Base-by-base conservation (phyloP, 2,329 filamentous ascomycete genomes). In the Hawksworthiomyces lignivorus region DNA sequence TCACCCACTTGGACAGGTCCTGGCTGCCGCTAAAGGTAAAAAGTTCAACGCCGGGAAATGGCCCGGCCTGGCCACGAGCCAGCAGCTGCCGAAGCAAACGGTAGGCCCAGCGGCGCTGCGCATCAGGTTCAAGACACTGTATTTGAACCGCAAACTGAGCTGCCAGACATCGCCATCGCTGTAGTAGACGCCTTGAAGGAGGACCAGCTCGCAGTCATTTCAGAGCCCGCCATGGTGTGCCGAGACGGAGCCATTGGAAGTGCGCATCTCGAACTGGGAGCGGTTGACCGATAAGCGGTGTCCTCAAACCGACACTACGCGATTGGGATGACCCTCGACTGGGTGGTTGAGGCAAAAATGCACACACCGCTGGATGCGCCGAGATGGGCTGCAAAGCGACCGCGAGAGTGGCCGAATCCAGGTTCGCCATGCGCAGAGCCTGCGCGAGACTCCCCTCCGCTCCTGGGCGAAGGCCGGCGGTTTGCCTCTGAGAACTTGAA, bases 91-190 rank as follows among this genome's bases (percentile, higher is more conserved):
- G 21, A 52, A 52, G 7, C 50, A 44, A 10, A 45, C 43, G 2
- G 50, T 46, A 11, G 48, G 48, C 8, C 51, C 48, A 14, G 51
- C 48, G 5, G 48, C 41, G 24, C 33, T 42, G 22, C 44, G 32
- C 41, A 47, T 45, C 8, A 53, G 36, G 32, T 51, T 47, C 12
- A 53, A 27, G 10, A 50, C 51, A 7, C 51, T 48, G 30, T 52
- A 52, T 19, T 51, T 49, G 15, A 50, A 50, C 14, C 50, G 39
- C 10, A 44, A 32, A 7, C 39, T 32, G 4, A 30, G 39, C 28
- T 37, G 29, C 5, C 24, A 32, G 22, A 22, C 28, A 17, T 17
- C 21, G 11, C 35, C 35, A 28, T 51, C 17, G 11, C 17, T 22
- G 19, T 43, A 35, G 28, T 43, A 43, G 6, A 27, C 41, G 10